Percentiles rank a stretch among this genome's conserved stretches.
Conservation (phyloP, 2,329 filamentous ascomycete species). For the Trichoderma breve region DNA sequence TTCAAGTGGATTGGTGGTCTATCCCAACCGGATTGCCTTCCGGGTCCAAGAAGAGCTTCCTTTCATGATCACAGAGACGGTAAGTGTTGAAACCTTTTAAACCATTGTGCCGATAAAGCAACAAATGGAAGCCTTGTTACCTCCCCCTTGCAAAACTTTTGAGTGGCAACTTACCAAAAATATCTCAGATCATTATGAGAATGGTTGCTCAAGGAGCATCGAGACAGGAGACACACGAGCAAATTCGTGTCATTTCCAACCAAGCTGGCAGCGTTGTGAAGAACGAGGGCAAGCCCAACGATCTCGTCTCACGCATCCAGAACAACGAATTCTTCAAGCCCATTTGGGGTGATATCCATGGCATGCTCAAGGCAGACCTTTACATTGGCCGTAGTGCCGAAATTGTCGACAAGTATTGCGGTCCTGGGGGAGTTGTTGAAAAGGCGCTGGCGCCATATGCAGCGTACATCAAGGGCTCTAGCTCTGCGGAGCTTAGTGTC, state of each 20-base stretch:
- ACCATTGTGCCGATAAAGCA: no score
- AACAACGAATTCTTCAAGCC: slow-evolving; percentile 71
- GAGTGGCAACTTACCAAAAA: neutral
- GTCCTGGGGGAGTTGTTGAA: slow-evolving; percentile 39
- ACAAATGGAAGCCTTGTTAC: neutral
- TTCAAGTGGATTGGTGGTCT: slow-evolving; percentile 69
- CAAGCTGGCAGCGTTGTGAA: slow-evolving; percentile 65
- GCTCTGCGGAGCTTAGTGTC: slow-evolving; percentile 17
- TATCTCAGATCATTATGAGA: slow-evolving; percentile 66
- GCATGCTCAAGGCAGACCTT: slow-evolving; percentile 56
- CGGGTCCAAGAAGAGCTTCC: slow-evolving; percentile 71
- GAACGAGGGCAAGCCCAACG: slow-evolving; percentile 68
- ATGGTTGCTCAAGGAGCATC: slow-evolving; percentile 64
- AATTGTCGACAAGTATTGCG: slow-evolving; percentile 48
- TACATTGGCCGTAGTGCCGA: slow-evolving; percentile 46
- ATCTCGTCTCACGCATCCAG: slow-evolving; percentile 76
- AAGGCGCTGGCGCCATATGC: slow-evolving; percentile 40
- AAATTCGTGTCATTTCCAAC: slow-evolving; percentile 79
- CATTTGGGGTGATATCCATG: slow-evolving; percentile 66
- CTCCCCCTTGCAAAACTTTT: neutral
- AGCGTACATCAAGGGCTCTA: slow-evolving; percentile 32
- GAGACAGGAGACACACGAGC: slow-evolving; percentile 57
- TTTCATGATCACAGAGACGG: slow-evolving; percentile 68
- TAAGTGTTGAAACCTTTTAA: neutral
- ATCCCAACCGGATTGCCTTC: slow-evolving; percentile 66